These are phyloP conservation scores for Penicillium simplicissimum DNA, from an alignment of 495 filamentous ascomycete species.

Conservation along the genomic window DNA sequence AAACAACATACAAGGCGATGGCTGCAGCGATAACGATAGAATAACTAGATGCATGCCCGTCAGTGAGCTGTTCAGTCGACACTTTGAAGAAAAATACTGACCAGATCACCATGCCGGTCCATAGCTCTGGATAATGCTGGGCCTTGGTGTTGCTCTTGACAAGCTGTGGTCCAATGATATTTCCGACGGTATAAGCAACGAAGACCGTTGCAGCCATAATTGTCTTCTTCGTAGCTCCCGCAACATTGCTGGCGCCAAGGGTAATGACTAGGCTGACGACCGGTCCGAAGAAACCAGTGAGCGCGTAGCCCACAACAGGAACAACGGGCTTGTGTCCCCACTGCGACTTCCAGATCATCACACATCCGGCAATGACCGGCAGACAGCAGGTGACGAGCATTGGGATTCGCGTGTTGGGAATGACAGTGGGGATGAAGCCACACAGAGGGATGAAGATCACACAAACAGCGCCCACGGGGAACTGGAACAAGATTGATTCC, in stretches of 20 bases:
- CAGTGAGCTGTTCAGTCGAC: neutral
- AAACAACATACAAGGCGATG: slow-evolving; percentile 54
- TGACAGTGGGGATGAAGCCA: slow-evolving; percentile 58
- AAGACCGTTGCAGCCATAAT: slow-evolving; percentile 72
- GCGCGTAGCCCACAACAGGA: slow-evolving; percentile 66
- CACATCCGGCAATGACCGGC: slow-evolving; percentile 71
- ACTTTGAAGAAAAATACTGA: slow-evolving; percentile 32
- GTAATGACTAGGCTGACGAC: slow-evolving; percentile 66
- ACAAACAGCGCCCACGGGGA: slow-evolving; percentile 66
- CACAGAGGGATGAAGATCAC: slow-evolving; percentile 64
- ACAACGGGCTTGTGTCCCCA: slow-evolving; percentile 64
- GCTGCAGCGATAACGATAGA: slow-evolving; percentile 64
- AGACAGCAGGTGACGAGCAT: slow-evolving; percentile 64
- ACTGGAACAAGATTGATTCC: slow-evolving; percentile 70
- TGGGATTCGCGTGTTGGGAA: slow-evolving; percentile 65
- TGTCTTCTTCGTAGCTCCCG: slow-evolving; percentile 77
- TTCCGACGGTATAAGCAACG: slow-evolving; percentile 72
- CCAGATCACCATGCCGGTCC: slow-evolving; percentile 72
- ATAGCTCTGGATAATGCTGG: slow-evolving; percentile 69
- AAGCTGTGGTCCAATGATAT: slow-evolving; percentile 72
- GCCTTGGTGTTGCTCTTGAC: slow-evolving; percentile 59
- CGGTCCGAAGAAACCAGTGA: slow-evolving; percentile 70
- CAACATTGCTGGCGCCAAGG: slow-evolving; percentile 69
- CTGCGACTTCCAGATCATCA: slow-evolving; percentile 70
- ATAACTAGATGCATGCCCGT: slow-evolving; percentile 53